Base-by-base conservation (phyloP, 345 rosid genomes). In the Cardamine resedifolia region DNA sequence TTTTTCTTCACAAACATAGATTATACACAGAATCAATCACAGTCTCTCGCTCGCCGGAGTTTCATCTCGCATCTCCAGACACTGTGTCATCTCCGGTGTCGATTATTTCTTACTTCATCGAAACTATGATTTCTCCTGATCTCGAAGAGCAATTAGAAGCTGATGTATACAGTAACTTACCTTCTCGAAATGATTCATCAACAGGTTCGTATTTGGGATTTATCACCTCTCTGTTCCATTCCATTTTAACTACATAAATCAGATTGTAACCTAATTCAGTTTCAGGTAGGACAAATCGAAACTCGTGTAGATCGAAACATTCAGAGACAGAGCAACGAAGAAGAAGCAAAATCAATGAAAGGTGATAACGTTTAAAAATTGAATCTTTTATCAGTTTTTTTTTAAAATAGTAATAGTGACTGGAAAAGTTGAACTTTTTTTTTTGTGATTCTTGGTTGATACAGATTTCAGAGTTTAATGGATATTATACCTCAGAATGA, bases 281-380 rank as follows among this genome's bases (percentile, higher is more conserved):
- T 23, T 18, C 38, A 77, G 88, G 84, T 27, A 85, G 73, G 61
- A 85, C 49, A 60, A 85, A 83, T 81, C 23, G 64, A 6, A 84
- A 53, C 66, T 61, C 77, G 18, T 68, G 65, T 21, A 83, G 89
- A 67, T 81, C 90, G 28, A 91, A 89, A 82, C 96, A 91, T 83
- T 89, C 97, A 2, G 96, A 89, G 85, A 89, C 92, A 3, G 96
- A 91, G 83, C 92, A 91, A 56, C 89, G 96, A 33, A 83, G 97
- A 53, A 82, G 96, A 80, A 83, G 90, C 83, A 89, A 91, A 83
- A 87, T 91, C 69, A 91, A 87, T 74, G 92, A 87, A 85, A 87
- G 97, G 97, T 70, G 50, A 53, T 10, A 28, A n/a, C 16, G 5
- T 14, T 18, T 31, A 11, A n/a, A 39, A 6, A 6, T 24, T 47